Evolutionary conservation across 768 basidiomycete species (phyloP).

Genomic region (Galerina sulciceps): DNA sequence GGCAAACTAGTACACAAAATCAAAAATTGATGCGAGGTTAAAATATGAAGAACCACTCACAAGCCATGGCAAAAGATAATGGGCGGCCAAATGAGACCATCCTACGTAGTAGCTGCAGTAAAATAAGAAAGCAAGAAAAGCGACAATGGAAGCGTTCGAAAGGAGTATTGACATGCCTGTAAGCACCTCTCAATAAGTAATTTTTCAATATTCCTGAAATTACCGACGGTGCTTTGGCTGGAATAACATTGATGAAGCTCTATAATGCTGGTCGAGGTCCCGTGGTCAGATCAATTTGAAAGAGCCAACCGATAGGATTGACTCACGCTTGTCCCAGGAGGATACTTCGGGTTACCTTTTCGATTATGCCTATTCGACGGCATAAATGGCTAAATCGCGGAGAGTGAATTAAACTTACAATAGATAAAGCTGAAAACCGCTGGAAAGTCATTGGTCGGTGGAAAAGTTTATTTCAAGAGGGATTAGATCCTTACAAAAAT

Average conservation of each 20-base stretch:
- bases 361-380: constrained; percentile 40
- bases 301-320: neutral
- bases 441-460: constrained; percentile 12
- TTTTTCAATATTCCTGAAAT: neutral
- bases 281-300: neutral
- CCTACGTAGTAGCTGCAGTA: constrained; percentile 33
- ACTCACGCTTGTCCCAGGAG: constrained; percentile 46
- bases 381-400: neutral
- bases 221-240: constrained; percentile 46
- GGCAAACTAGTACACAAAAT: constrained; percentile 35
- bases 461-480: neutral
- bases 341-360: constrained; percentile 50
- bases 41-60: constrained; percentile 29
- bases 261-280: constrained; percentile 39
- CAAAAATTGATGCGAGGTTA: neutral
- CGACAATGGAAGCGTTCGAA: constrained; percentile 45
- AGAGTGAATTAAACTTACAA: constrained; percentile 29
- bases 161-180: constrained; percentile 39
- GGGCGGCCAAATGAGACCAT: constrained; percentile 35
- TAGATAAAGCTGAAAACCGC: constrained; percentile 51
- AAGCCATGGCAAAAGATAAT: constrained; percentile 56
- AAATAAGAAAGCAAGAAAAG: constrained; percentile 40
- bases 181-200: neutral
- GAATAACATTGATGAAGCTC: constrained; percentile 48
- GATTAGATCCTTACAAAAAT: constrained; percentile 42